A percentile compares a stretch with the other conserved stretches of the same genome.
phyloP scores from a whole-genome alignment of 2,329 filamentous ascomycete species.

The Trichothecium roseum region DNA sequence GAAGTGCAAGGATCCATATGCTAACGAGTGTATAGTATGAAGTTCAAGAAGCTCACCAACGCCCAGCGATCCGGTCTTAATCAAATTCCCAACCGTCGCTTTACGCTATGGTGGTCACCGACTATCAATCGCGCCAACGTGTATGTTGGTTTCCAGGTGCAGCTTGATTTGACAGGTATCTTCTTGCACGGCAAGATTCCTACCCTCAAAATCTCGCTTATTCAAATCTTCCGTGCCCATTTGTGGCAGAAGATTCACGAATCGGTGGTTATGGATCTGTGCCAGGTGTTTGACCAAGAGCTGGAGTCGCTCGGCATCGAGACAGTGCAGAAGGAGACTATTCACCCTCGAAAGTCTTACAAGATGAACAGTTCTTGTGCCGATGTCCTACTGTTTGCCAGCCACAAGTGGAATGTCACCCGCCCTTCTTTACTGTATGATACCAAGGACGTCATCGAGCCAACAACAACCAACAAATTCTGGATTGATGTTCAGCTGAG shows the following conservation, averaged over 20 bases:
- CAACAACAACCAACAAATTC: slow-evolving; percentile 96
- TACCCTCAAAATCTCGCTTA: slow-evolving; percentile 92
- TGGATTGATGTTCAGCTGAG: slow-evolving; percentile 96
- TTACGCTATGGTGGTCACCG: slow-evolving; percentile 94
- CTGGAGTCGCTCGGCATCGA: slow-evolving; percentile 92
- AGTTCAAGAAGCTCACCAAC: slow-evolving; percentile 98
- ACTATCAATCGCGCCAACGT: slow-evolving; percentile 95
- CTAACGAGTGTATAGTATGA: slow-evolving; percentile 48
- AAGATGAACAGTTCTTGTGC: slow-evolving; percentile 99
- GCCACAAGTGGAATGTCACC: slow-evolving; percentile 98
- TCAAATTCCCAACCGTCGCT: slow-evolving; percentile 96
- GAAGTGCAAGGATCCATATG: too few relatives aligned
- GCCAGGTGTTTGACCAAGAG: slow-evolving; percentile 96
- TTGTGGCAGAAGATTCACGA: slow-evolving; percentile 99
- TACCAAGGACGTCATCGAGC: slow-evolving; percentile 89
- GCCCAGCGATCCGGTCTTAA: slow-evolving; percentile 94
- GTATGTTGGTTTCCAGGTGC: slow-evolving; percentile 98
- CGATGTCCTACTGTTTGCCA: slow-evolving; percentile 92
- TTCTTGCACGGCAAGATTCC: slow-evolving; percentile 99
- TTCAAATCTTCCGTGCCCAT: slow-evolving; percentile 98
- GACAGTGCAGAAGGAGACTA: slow-evolving; percentile 97
- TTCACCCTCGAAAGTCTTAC: slow-evolving; percentile 97
- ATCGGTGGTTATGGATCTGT: slow-evolving; percentile 96
- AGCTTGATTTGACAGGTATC: slow-evolving; percentile 93
- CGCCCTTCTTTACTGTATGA: slow-evolving; percentile 88